phyloP scores from a whole-genome alignment of 1,284 basidiomycete species.

The Boletellus deceptivus region DNA sequence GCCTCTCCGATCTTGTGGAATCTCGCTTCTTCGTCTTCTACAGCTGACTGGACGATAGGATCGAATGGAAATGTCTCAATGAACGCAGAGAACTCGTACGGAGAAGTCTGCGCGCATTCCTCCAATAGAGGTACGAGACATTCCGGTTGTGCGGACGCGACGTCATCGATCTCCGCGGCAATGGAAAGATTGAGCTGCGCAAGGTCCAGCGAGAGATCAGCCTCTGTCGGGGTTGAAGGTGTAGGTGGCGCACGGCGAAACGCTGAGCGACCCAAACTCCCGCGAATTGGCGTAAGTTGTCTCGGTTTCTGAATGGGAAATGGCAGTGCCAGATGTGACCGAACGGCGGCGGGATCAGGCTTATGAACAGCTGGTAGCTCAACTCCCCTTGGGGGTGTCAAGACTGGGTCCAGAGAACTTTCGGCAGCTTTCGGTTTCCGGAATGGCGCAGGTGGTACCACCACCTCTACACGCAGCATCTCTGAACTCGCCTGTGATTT shows the following conservation, averaged over 20 bases:
- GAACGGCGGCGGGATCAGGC: conserved; percentile 1
- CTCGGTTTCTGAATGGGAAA: conserved; percentile 44
- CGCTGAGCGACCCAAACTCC: conserved; percentile 36
- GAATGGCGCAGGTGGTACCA: conserved; percentile 34
- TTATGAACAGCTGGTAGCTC: conserved; percentile 3
- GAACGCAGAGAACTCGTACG: conserved; percentile 76
- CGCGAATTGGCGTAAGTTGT: conserved; percentile 67
- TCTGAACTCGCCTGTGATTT: conserved; percentile 18
- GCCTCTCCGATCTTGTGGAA: conserved; percentile 94
- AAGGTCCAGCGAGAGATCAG: conserved; percentile 58
- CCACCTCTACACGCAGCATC: conserved; percentile 34
- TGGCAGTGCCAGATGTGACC: conserved; percentile 11
- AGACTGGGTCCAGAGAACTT: conserved; percentile 3
- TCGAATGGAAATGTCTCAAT: conserved; percentile 76
- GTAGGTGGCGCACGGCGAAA: conserved; percentile 43
- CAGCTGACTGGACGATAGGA: conserved; percentile 46
- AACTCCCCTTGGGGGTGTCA: conserved; percentile 6
- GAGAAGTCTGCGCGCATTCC: conserved; percentile 64
- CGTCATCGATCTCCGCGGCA: conserved; percentile 12
- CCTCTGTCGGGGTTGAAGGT: conserved; percentile 46
- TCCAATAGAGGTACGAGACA: conserved; percentile 60
- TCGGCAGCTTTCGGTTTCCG: conserved; percentile 9
- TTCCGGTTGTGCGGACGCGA: conserved; percentile 34
- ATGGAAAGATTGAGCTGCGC: conserved; percentile 45
- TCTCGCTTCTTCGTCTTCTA: conserved; percentile 21